Evolutionary conservation across 257 asterid genomes (phyloP).

Genomic region (Solanum tacnaense): DNA sequence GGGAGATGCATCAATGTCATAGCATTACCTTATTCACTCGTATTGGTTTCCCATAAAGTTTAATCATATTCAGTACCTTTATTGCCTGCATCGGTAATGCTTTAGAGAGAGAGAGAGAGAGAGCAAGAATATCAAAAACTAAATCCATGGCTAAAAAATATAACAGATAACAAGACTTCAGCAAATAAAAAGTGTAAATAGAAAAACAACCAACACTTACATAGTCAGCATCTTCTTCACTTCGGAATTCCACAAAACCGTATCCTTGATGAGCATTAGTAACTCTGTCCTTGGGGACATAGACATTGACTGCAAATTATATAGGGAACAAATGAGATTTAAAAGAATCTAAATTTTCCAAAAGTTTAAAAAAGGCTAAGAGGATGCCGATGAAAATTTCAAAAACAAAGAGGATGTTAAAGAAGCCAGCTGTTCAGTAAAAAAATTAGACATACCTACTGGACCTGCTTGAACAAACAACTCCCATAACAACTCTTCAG

Average conservation of each 20-base stretch:
- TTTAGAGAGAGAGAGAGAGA: background rate
- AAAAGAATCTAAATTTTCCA: background rate
- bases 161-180: background rate
- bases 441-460: conserved; percentile 47
- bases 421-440: background rate
- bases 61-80: conserved; percentile 86
- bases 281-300: conserved; percentile 95
- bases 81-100: conserved; percentile 49
- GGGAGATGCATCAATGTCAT: background rate
- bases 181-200: background rate
- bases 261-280: conserved; percentile 91
- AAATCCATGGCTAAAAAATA: background rate
- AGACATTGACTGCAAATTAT: conserved; percentile 55
- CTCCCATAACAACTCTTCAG: conserved; percentile 90
- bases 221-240: conserved; percentile 98
- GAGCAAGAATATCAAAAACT: background rate
- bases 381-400: background rate
- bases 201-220: conserved; percentile 27
- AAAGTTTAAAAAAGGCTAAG: background rate
- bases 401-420: background rate
- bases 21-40: conserved; percentile 73
- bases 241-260: conserved; percentile 88
- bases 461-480: conserved; percentile 96
- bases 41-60: conserved; percentile 79
- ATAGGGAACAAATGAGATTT: background rate